Percentiles rank a stretch among this genome's conserved stretches.
phyloP scores from a whole-genome alignment of 345 rosid species.

The Cochlearia excelsa region DNA sequence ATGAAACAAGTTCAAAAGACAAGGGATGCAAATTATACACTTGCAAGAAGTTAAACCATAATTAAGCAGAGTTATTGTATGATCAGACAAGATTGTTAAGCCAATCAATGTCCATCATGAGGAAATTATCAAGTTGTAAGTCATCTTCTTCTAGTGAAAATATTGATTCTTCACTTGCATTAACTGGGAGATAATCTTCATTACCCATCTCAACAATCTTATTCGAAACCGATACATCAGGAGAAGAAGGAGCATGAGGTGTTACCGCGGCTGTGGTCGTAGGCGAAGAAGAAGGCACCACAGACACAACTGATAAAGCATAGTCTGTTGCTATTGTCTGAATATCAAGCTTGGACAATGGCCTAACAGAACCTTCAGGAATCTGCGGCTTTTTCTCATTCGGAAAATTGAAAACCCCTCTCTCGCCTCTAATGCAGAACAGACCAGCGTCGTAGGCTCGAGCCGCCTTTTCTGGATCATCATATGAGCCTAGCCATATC shows the following conservation, averaged over 20 bases:
- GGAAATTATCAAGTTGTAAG: constrained; percentile 37
- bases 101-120: constrained; percentile 39
- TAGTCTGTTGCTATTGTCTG: constrained; percentile 29
- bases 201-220: constrained; percentile 16
- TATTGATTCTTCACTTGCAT: constrained; percentile 7
- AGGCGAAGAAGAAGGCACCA: constrained; percentile 17
- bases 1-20: constrained; percentile 24
- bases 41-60: constrained; percentile 1
- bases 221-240: constrained; percentile 20
- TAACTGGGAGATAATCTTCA: constrained; percentile 24
- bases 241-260: constrained; percentile 27
- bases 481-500: constrained; percentile 54
- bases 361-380: constrained; percentile 30
- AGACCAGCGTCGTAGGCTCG: constrained; percentile 50
- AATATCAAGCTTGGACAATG: constrained; percentile 30
- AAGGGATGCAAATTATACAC: constrained; percentile 21
- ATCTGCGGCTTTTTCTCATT: constrained; percentile 35
- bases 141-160: constrained; percentile 31
- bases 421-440: constrained; percentile 42
- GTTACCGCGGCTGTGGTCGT: constrained; percentile 20
- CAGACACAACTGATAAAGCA: constrained; percentile 28
- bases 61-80: no score
- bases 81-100: constrained; percentile 24
- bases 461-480: constrained; percentile 49
- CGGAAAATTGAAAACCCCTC: constrained; percentile 43